Evolutionary conservation across 225 moss, liverwort and hornwort species (phyloP).

Genomic region (Bryum argenteum): DNA sequence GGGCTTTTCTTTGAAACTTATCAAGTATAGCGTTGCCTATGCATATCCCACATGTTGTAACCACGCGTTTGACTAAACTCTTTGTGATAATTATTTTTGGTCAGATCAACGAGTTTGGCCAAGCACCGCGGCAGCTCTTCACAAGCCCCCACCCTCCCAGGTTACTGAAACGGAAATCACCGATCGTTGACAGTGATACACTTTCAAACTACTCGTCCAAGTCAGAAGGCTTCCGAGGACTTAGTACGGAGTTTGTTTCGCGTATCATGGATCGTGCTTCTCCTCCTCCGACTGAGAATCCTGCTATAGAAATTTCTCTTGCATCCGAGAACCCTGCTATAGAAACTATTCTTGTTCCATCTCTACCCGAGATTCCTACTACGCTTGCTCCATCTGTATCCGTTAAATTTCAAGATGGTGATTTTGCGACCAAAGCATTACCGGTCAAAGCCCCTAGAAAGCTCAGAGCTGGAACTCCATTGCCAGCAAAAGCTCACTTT

Average conservation of each 20-base stretch:
- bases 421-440: conserved; percentile 15
- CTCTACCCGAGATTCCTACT: conserved; percentile 30
- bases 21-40: neutral
- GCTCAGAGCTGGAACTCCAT: conserved; percentile 58
- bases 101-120: conserved; percentile 99
- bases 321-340: conserved; percentile 14
- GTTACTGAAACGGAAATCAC: conserved; percentile 58
- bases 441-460: conserved; percentile 32
- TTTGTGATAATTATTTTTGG: conserved; percentile 24
- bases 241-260: conserved; percentile 86
- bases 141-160: conserved; percentile 71
- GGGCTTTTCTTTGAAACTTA: neutral
- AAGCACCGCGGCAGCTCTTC: conserved; percentile 92
- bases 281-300: conserved; percentile 34
- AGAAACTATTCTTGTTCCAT: conserved; percentile 31
- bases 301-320: conserved; percentile 25
- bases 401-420: conserved; percentile 36
- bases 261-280: conserved; percentile 90
- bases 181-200: conserved; percentile 55
- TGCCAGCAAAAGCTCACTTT: conserved; percentile 31
- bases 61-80: conserved; percentile 10
- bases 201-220: conserved; percentile 56
- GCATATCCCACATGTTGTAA: neutral
- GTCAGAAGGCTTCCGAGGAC: conserved; percentile 76
- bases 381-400: conserved; percentile 26